A percentile compares a stretch with the other conserved stretches of the same genome.
Evolutionary conservation across 495 filamentous ascomycete species (phyloP).

Genomic region (Aspergillus campestris): DNA sequence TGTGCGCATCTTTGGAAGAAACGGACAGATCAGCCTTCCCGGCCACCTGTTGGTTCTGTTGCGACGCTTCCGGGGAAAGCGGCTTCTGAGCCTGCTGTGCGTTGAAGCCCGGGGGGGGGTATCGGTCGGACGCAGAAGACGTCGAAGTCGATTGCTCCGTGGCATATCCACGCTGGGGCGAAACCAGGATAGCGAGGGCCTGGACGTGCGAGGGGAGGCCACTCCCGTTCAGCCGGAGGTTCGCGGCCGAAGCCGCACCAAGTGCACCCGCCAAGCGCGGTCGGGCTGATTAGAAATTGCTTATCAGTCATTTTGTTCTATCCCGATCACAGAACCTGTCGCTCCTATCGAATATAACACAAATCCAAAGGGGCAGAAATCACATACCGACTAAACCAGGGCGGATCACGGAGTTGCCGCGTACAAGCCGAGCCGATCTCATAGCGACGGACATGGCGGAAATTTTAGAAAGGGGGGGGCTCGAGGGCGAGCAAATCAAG

Average conservation of each 20-base stretch:
- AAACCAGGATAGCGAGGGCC: slow-evolving; percentile 58
- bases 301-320: slow-evolving; percentile 2
- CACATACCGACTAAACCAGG: slow-evolving; percentile 24
- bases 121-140: slow-evolving; percentile 42
- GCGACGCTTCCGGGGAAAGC: slow-evolving; percentile 43
- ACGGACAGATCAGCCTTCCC: slow-evolving; percentile 27
- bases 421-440: slow-evolving; percentile 37
- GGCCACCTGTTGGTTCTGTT: slow-evolving; percentile 16
- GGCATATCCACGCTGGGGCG: slow-evolving; percentile 48
- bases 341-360: background rate
- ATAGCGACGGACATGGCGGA: slow-evolving; percentile 38
- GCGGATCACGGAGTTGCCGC: slow-evolving; percentile 29
- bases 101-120: slow-evolving; percentile 91
- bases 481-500: slow-evolving; percentile 21
- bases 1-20: slow-evolving; percentile 32
- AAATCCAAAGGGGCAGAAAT: slow-evolving; percentile 1
- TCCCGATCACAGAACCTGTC: too few relatives aligned
- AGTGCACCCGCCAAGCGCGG: slow-evolving; percentile 28
- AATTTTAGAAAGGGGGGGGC: slow-evolving; percentile 19
- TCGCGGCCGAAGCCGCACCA: slow-evolving; percentile 35
- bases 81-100: slow-evolving; percentile 85
- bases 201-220: slow-evolving; percentile 51
- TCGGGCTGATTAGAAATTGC: slow-evolving; percentile 18
- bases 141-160: slow-evolving; percentile 63
- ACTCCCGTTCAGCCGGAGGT: slow-evolving; percentile 48